These are phyloP conservation scores for Sphaerostilbella broomeana DNA, from an alignment of 2,329 filamentous ascomycete genomes.

Conservation along the genomic window DNA sequence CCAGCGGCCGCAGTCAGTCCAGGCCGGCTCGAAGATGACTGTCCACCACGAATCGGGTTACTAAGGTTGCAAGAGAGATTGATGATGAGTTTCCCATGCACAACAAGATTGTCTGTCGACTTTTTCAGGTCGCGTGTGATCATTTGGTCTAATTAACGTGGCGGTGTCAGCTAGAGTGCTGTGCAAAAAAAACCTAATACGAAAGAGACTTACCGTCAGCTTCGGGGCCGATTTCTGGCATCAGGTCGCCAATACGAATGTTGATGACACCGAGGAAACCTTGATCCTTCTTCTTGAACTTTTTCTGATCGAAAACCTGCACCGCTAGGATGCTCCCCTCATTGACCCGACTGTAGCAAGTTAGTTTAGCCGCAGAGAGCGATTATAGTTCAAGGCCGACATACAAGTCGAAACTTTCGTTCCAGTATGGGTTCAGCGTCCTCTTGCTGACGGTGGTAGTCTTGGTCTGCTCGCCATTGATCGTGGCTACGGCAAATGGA, in stretches of 20 bases:
- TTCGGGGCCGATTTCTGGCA: conserved; percentile 74
- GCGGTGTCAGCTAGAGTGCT: too few species aligned
- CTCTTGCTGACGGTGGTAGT: conserved; percentile 97
- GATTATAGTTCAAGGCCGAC: too few species aligned
- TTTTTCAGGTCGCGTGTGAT: conserved; percentile 95
- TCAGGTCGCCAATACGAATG: conserved; percentile 87
- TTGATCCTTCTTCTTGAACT: conserved; percentile 99
- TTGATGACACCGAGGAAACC: conserved; percentile 98
- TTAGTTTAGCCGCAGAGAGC: conserved; percentile 11
- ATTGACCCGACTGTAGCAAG: conserved; percentile 63
- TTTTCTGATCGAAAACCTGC: conserved; percentile 99
- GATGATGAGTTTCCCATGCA: conserved; percentile 95
- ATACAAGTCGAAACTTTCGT: conserved; percentile 98
- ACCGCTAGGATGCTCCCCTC: conserved; percentile 96
- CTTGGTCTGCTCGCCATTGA: conserved; percentile 96
- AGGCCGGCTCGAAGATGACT: conserved; percentile 40
- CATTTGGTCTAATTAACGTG: conserved; percentile 97
- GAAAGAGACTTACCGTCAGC: conserved; percentile 74
- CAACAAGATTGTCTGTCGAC: conserved; percentile 94
- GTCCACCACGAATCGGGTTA: conserved; percentile 53
- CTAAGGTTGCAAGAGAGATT: conserved; percentile 89
- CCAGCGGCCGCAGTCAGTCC: conserved; percentile 37
- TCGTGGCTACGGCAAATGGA: conserved; percentile 93
- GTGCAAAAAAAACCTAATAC: too few species aligned
- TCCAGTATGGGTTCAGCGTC: conserved; percentile 99